Evolutionary conservation across 805 yeast species (phyloP).

Genomic region (Suhomyces sp.): DNA sequence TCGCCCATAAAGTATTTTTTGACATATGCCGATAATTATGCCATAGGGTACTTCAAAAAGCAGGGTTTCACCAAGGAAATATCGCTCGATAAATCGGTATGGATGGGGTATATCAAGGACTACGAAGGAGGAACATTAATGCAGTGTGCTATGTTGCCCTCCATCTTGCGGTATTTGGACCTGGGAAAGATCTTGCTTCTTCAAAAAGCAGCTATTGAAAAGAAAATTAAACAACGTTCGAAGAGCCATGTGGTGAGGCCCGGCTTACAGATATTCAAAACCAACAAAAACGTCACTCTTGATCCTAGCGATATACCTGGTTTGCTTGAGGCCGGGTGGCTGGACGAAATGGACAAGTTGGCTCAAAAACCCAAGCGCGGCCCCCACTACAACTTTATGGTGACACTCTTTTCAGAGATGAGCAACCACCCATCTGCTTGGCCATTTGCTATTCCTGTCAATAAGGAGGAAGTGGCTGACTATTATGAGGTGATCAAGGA

Average conservation of each 20-base stretch:
- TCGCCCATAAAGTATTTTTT: constrained; percentile 81
- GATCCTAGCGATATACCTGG: constrained; percentile 88
- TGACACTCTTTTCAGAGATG: constrained; percentile 79
- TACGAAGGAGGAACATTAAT: constrained; percentile 98
- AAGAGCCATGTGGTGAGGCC: constrained; percentile 77
- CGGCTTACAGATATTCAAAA: constrained; percentile 71
- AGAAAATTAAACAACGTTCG: constrained; percentile 76
- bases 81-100: constrained; percentile 73
- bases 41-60: constrained; percentile 96
- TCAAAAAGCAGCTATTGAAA: constrained; percentile 88
- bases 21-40: constrained; percentile 98
- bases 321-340: constrained; percentile 92
- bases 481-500: constrained; percentile 94
- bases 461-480: constrained; percentile 91
- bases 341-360: constrained; percentile 94
- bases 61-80: constrained; percentile 98
- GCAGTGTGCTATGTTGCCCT: constrained; percentile 95
- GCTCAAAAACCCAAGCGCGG: constrained; percentile 94
- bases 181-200: constrained; percentile 78
- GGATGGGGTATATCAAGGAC: constrained; percentile 99
- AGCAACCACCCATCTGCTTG: constrained; percentile 96
- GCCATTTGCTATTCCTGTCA: constrained; percentile 96
- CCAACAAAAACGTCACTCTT: constrained; percentile 43
- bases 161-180: constrained; percentile 77
- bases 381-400: constrained; percentile 93